phyloP scores from a whole-genome alignment of 805 yeast species.

The Debaryomyces tyrocola region DNA sequence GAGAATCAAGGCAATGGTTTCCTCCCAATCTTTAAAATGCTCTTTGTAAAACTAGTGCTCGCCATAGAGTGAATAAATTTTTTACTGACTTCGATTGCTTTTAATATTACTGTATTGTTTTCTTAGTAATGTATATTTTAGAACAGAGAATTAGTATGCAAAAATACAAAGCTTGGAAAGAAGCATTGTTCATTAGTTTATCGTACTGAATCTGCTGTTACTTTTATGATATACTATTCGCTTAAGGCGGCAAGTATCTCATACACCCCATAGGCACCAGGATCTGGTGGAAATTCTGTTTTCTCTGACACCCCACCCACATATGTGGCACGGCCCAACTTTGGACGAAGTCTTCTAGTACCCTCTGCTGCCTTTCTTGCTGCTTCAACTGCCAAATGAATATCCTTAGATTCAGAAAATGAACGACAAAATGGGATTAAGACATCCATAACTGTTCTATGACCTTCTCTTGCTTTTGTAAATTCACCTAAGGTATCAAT shows the following conservation, averaged over 20 bases:
- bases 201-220: too few relatives aligned
- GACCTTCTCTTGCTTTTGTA: constrained; percentile 39
- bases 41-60: too few relatives aligned
- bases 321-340: constrained; percentile 37
- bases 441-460: constrained; percentile 41
- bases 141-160: too few relatives aligned
- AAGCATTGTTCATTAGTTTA: too few relatives aligned
- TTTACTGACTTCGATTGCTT: too few relatives aligned
- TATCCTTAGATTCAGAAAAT: constrained; percentile 18
- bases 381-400: constrained; percentile 20
- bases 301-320: constrained; percentile 29
- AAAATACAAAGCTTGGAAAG: too few relatives aligned
- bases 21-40: too few relatives aligned
- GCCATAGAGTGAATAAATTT: too few relatives aligned
- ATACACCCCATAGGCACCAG: constrained; percentile 42
- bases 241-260: constrained; percentile 28
- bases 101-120: too few relatives aligned
- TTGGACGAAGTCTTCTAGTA: constrained; percentile 33
- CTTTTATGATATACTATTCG: too few relatives aligned
- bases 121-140: too few relatives aligned
- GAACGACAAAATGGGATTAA: constrained; percentile 33
- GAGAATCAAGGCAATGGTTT: too few relatives aligned
- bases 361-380: constrained; percentile 34
- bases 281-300: constrained; percentile 36
- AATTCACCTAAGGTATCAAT: constrained; percentile 27